phyloP scores from a whole-genome alignment of 306 rosid genomes.

The Astragalus membranaceus region DNA sequence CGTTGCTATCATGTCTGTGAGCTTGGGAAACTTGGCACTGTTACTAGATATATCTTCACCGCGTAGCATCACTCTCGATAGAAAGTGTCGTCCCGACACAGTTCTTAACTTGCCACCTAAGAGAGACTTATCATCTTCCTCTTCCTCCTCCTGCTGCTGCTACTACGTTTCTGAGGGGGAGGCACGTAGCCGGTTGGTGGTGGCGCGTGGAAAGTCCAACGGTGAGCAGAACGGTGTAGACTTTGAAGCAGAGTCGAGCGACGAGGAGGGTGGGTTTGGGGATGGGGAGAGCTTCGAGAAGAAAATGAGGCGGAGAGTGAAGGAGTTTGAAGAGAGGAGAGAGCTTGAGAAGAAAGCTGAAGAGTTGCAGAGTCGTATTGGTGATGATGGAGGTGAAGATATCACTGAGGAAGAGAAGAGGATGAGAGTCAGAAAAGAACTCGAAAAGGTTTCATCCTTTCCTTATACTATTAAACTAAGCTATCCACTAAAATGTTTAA shows the following conservation, averaged over 20 bases:
- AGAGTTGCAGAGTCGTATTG: constrained; percentile 59
- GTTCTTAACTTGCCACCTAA: constrained; percentile 49
- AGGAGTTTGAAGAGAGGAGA: constrained; percentile 79
- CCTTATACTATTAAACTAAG: not conserved
- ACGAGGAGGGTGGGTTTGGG: constrained; percentile 48
- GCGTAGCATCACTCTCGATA: constrained; percentile 36
- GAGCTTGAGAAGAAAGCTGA: constrained; percentile 89
- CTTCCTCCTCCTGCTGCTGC: not conserved
- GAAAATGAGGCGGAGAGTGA: constrained; percentile 64
- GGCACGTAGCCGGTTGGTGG: constrained; percentile 41
- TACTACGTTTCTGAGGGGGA: constrained; percentile 50
- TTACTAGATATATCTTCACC: constrained; percentile 56
- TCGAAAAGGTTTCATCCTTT: constrained; percentile 56
- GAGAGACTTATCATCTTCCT: constrained; percentile 29
- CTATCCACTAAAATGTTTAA: not conserved
- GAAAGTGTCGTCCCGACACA: constrained; percentile 52
- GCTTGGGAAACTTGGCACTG: constrained; percentile 63
- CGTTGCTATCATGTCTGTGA: constrained; percentile 50
- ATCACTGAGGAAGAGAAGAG: constrained; percentile 70
- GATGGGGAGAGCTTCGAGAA: constrained; percentile 68
- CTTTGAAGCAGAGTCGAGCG: constrained; percentile 51
- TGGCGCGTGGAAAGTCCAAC: constrained; percentile 33
- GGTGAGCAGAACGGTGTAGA: constrained; percentile 77
- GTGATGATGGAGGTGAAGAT: constrained; percentile 42
- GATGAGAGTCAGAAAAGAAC: constrained; percentile 86